phyloP scores from a whole-genome alignment of 768 basidiomycete genomes.

The Phallus indusiatus region DNA sequence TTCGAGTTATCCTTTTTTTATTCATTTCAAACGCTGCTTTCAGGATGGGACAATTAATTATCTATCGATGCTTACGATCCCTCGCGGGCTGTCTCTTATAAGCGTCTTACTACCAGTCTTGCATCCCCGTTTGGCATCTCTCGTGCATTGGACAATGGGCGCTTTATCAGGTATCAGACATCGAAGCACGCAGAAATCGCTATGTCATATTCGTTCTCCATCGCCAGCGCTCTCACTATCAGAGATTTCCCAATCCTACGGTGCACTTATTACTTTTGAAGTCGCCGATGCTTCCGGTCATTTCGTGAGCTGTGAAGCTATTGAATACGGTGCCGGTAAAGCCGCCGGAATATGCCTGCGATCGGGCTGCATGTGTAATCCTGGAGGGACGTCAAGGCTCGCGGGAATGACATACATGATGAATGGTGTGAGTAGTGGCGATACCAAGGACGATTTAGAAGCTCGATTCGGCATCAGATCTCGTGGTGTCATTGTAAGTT shows the following conservation, averaged over 20 bases:
- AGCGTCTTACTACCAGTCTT: conserved; percentile 73
- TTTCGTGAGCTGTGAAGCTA: conserved; percentile 54
- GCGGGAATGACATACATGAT: conserved; percentile 59
- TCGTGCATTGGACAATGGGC: conserved; percentile 50
- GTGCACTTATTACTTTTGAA: conserved; percentile 17
- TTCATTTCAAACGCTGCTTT: conserved; percentile 7
- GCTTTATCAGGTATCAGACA: conserved; percentile 53
- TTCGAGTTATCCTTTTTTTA: neutral
- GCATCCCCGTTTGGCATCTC: conserved; percentile 61
- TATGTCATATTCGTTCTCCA: conserved; percentile 61
- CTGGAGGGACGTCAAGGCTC: conserved; percentile 68
- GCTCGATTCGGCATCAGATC: conserved; percentile 48
- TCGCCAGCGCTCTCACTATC: conserved; percentile 46
- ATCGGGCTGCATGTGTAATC: conserved; percentile 85
- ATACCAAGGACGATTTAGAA: conserved; percentile 55
- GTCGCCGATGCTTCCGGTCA: conserved; percentile 41
- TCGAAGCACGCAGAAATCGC: conserved; percentile 46
- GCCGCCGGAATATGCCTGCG: conserved; percentile 58
- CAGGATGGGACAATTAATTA: conserved; percentile 87
- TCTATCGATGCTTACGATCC: conserved; percentile 64
- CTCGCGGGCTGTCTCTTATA: conserved; percentile 68
- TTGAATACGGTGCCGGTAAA: conserved; percentile 57
- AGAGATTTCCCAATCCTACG: conserved; percentile 62
- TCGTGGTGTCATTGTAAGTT: conserved; percentile 38
- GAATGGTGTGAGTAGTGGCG: conserved; percentile 47